Percentiles rank a stretch among this genome's conserved stretches.
Conservation (phyloP, 768 basidiomycete species). For the Mrakia blollopis region DNA sequence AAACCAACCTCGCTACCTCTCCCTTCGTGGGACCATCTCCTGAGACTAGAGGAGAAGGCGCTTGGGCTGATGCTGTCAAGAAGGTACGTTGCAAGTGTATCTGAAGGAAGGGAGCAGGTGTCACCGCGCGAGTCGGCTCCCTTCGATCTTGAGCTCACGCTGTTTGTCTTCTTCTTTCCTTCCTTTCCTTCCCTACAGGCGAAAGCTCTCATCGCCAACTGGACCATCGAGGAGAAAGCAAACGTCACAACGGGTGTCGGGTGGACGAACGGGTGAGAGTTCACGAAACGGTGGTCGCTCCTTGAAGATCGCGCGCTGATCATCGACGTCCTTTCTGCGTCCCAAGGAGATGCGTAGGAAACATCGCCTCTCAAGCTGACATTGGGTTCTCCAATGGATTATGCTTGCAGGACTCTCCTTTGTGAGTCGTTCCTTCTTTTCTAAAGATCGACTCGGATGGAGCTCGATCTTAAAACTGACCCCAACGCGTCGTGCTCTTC, state of each 20-base stretch:
- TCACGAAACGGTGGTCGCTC: not conserved
- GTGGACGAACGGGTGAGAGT: conserved; percentile 26
- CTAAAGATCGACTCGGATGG: no score
- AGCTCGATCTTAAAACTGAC: not conserved
- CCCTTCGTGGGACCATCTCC: conserved; percentile 17
- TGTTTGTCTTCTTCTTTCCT: not conserved
- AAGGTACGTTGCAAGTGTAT: conserved; percentile 34
- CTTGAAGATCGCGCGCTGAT: not conserved
- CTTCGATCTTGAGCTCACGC: not conserved
- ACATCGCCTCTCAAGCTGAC: conserved; percentile 51
- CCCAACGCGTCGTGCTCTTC: not conserved
- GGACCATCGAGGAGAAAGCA: conserved; percentile 56
- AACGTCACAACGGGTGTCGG: conserved; percentile 54
- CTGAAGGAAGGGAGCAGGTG: not conserved
- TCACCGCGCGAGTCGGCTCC: not conserved
- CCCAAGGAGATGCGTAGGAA: conserved; percentile 49
- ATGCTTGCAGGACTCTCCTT: conserved; percentile 53
- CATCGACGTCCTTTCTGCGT: not conserved
- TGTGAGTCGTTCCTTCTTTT: not conserved
- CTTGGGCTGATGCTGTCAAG: conserved; percentile 41
- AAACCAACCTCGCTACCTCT: not conserved
- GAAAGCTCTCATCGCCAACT: conserved; percentile 41
- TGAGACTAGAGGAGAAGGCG: conserved; percentile 27
- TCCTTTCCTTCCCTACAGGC: not conserved
- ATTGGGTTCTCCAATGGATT: conserved; percentile 51